Evolutionary conservation across 306 rosid species (phyloP), one percentile per base, ranked within the genome.

Genomic region (Malus sylvestris): DNA sequence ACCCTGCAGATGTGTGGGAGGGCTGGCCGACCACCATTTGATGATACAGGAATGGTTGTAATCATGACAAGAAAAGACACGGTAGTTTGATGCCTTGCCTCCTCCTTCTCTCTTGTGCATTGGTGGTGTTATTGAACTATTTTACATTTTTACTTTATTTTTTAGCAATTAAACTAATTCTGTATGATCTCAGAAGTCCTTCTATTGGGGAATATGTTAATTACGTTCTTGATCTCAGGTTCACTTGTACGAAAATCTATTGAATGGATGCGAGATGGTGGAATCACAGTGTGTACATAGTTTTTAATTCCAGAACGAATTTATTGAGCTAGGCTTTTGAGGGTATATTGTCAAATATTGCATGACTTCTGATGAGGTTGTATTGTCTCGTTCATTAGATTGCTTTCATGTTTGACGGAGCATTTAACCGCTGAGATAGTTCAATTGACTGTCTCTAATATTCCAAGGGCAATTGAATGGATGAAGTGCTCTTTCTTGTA

Each of bases 21-120:
- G 83, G 98, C 98, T 71, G 98, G 97, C 68, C 93, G 98, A 71
- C 98, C 98, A 75, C 98, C 97, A 52, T 94, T 94, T 81, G 97
- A 94, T 89, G 98, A 94, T 76, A 89, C 97, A 42, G 98, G 98
- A 83, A 86, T 87, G 89, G 98, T 90, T 87, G 76, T 94, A 89
- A 92, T 94, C 81, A 94, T 94, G 98, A 94, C 98, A 85, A 90
- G 97, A 87, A 85, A 89, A 87, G 97, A 94, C 74, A 94, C 98
- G 82, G 98, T 94, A 90, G 58, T 84, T 84, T 51, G 42, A 59
- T 33, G 16, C 53, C 68, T 66, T 44, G n/a, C 65, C 75, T 60
- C 65, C 46, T 70, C 74, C 30, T 53, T 27, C 45, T 44, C 52
- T 30, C 77, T 65, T 33, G 51, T 76, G 62, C 8, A 38, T 33